Conservation (phyloP, 176 grass and related monocot species). For the Urochloa ruziziensis region DNA sequence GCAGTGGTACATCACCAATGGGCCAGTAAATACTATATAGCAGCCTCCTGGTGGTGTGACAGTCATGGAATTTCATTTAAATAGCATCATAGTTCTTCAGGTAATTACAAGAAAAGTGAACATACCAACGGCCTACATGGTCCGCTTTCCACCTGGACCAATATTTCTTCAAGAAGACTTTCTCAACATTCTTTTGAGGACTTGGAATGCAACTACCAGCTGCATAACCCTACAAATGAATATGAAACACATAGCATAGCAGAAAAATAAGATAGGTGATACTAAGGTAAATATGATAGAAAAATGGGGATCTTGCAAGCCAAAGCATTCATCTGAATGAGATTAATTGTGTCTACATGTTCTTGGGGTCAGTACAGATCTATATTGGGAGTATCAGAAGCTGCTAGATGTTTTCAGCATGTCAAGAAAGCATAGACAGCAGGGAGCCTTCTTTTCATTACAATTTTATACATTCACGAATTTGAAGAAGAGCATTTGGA, state of each 20-base stretch:
- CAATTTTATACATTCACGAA: too few relatives aligned
- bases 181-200: slow-evolving; percentile 97
- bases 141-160: slow-evolving; percentile 88
- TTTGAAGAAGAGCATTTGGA: too few relatives aligned
- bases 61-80: slow-evolving; percentile 9
- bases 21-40: not conserved
- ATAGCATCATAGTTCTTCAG: not conserved
- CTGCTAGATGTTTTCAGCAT: too few relatives aligned
- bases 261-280: not conserved
- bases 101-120: slow-evolving; percentile 29
- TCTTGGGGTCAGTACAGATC: too few relatives aligned
- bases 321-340: too few relatives aligned
- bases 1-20: not conserved
- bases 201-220: slow-evolving; percentile 96
- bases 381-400: too few relatives aligned
- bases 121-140: slow-evolving; percentile 86
- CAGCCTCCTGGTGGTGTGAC: not conserved
- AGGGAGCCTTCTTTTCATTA: too few relatives aligned
- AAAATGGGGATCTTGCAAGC: too few relatives aligned
- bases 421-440: too few relatives aligned
- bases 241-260: slow-evolving; percentile 8
- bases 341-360: too few relatives aligned
- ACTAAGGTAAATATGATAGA: not conserved
- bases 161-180: slow-evolving; percentile 89
- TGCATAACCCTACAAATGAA: slow-evolving; percentile 69